Evolutionary conservation across 768 basidiomycete species (phyloP), one percentile per base, ranked within the genome.

Genomic region (Lanmaoa pseudosensibilis): DNA sequence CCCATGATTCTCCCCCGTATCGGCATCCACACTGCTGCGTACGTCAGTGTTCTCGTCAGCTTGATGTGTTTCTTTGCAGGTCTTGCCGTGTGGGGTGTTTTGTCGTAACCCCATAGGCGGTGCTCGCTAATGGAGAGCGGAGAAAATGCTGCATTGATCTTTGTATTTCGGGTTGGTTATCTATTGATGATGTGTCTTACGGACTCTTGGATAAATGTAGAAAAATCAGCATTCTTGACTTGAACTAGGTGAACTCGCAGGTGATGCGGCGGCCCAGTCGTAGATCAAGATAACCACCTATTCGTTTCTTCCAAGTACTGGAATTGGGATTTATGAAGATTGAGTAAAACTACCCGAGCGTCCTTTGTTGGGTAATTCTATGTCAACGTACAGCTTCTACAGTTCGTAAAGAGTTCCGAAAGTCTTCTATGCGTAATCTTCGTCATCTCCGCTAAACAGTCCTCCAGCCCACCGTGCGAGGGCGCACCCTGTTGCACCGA

Each of bases 1-100:
- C 83, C 88, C 1, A 71, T 78, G 50, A 73, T 90, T 30, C 77
- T 93, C 13, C 87, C 89, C 0, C 78, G 81, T 39, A 80, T 92
- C 27, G 91, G 91, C 8, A 80, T 92, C 30, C 91, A 90, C 49
- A 83, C 83, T 0, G 86, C 85, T 33, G 89, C 88, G 25, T 94
- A 91, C 70, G 75, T 85, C 11, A 83, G 82, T 21, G 75, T 84
- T 44, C 69, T 93, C 32, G 78, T 88, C 5, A 83, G 85, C 0
- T 72, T 93, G 13, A 86, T 87, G 27, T 75, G 77, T 38, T 83
- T 92, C 62, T 92, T 92, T 67, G 79, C 82, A 4, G 90, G 88
- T 4, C 72, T 93, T 49, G 87, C 82, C 0, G 71, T 83, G 10
- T 93, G 91, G 91, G 84, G 81, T 30, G 89, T 77, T 7, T 69